Evolutionary conservation across 345 rosid genomes (phyloP), one percentile per base, ranked within the genome.

Genomic region (Murraya paniculata): DNA sequence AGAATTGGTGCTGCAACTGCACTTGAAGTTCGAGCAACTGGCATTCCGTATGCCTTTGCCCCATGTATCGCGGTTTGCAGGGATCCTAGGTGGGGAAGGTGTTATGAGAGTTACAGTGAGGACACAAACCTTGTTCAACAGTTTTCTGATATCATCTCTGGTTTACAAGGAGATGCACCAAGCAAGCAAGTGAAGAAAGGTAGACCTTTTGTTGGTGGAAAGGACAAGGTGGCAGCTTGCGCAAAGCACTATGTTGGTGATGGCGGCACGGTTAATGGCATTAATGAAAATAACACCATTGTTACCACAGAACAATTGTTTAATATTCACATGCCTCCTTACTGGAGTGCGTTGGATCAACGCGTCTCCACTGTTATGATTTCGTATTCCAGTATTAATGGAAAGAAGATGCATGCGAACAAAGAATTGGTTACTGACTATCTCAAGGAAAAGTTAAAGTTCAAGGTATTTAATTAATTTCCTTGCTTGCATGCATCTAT

Each of bases 1-100:
- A 78, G 79, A 72, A 88, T 88, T 55, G 91, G 89, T 24, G 85
- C 84, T 11, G 89, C 88, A 9, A 88, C 89, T 72, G 88, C 88
- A 4, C 82, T 82, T 24, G 89, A 86, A 83, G 85, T 86, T 62
- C 38, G 88, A 45, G 91, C 84, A 5, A 83, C 91, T 0, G 89
- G 89, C 56, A 83, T 88, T 72, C 80, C 70, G 7, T 85, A 86
- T 56, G 84, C 72, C 50, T 88, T 86, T 70, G 86, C 88, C 2
- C 89, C 91, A 5, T 83, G 89, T 61, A 76, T 86, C 35, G 88
- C 87, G 57, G 88, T 86, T 8, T 86, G 89, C 81, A 75, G 87
- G 74, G 87, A 86, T 82, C 87, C 89, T 0, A 84, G 89, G 56
- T 83, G 88, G 89, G 87, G 85, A 1, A 73, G 89, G 22, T 86